Conservation (phyloP, 345 rosid species). For the Eucalyptus victrix region DNA sequence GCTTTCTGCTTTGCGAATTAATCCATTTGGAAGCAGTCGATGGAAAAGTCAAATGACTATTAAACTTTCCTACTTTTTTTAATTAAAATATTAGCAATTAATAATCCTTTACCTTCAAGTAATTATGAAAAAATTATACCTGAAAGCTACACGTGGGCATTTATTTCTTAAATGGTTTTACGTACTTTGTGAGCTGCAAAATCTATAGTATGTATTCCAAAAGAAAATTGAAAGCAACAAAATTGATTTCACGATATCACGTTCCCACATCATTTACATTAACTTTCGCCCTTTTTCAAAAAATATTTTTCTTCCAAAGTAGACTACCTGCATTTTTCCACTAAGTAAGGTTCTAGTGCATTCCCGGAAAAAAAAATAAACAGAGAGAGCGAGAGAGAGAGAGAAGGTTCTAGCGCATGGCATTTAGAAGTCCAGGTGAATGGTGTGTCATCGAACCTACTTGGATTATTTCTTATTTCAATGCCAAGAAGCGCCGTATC, state of each 20-base stretch:
- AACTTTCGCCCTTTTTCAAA: too few relatives aligned
- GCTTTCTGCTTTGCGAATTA: neutral
- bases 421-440: neutral
- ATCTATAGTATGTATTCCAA: neutral
- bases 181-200: neutral
- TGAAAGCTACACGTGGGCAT: neutral
- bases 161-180: neutral
- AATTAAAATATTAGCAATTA: neutral
- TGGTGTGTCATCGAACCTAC: neutral
- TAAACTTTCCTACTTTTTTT: neutral
- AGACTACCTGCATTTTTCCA: neutral
- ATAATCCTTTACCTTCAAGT: neutral
- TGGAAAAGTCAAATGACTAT: neutral
- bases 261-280: too few relatives aligned
- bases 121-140: neutral
- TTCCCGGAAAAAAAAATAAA: too few relatives aligned
- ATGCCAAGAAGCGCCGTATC: neutral
- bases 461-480: neutral
- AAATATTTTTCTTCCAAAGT: neutral
- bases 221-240: neutral
- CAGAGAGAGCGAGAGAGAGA: too few relatives aligned
- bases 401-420: neutral
- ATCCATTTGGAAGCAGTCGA: neutral
- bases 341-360: neutral
- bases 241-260: neutral